phyloP scores from a whole-genome alignment of 2,329 filamentous ascomycete genomes.

The Diaporthe longicolla region DNA sequence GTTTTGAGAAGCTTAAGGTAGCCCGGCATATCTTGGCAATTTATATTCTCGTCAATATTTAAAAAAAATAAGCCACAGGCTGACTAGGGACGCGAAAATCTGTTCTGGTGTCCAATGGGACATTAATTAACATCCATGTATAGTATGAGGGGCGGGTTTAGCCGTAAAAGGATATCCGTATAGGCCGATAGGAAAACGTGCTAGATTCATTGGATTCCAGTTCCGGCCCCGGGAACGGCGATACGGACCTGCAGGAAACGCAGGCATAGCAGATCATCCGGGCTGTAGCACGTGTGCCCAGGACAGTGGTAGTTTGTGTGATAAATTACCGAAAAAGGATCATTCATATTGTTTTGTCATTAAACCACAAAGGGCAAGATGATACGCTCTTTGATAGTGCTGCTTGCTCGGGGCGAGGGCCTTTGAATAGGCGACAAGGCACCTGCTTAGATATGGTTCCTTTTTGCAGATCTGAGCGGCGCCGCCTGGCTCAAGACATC shows the following conservation, averaged over 20 bases:
- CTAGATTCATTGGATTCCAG: slow-evolving; percentile 36
- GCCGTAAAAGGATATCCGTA: background rate
- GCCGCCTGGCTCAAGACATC: background rate
- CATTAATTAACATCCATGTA: background rate
- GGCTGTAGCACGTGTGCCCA: slow-evolving; percentile 12
- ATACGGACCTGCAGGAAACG: slow-evolving; percentile 15
- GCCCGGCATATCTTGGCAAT: background rate
- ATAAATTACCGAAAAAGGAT: background rate
- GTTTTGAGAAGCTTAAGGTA: background rate
- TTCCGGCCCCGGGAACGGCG: slow-evolving; percentile 9
- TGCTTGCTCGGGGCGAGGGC: background rate
- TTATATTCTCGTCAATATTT: slow-evolving; percentile 4
- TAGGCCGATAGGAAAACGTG: slow-evolving; percentile 37
- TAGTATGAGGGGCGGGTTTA: slow-evolving; percentile 24
- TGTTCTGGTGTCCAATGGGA: background rate
- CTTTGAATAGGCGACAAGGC: background rate
- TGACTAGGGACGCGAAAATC: background rate
- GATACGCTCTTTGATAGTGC: background rate
- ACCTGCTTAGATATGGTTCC: background rate
- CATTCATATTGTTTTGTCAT: background rate
- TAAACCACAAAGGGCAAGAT: background rate
- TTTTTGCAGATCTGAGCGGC: background rate
- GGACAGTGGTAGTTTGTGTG: background rate
- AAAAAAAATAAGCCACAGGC: background rate
- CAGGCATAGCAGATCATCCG: background rate